These are phyloP conservation scores for Eimeria acervulina DNA, from an alignment of 169 alveolate genomes.

Conservation along the genomic window DNA sequence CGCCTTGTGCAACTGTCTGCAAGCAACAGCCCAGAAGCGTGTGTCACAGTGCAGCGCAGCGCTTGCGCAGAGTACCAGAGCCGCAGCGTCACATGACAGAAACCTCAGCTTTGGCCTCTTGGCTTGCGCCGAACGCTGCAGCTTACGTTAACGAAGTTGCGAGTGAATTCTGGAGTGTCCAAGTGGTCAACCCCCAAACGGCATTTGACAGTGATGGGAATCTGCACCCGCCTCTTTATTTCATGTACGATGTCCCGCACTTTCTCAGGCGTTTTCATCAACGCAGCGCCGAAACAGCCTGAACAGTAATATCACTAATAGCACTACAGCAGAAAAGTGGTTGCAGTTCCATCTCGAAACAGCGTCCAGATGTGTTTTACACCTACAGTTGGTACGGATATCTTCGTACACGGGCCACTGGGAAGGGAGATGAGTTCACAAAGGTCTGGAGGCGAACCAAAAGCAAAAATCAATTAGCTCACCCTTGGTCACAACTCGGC, in stretches of 20 bases:
- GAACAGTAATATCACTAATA: not conserved
- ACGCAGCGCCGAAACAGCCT: constrained; percentile 98
- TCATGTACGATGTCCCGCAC: constrained; percentile 92
- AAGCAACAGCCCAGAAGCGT: not conserved
- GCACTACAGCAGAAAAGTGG: not conserved
- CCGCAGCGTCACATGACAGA: not conserved
- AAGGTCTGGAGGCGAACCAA: not conserved
- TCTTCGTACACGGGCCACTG: not conserved
- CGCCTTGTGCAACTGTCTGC: constrained; percentile 87
- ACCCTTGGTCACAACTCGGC: constrained; percentile 94
- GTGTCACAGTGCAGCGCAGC: not conserved
- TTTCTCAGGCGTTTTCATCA: constrained; percentile 95
- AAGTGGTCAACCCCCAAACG: constrained; percentile 97
- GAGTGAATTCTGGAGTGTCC: constrained; percentile 86
- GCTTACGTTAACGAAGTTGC: constrained; percentile 78
- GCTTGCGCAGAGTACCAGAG: not conserved
- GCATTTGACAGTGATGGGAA: constrained; percentile 97
- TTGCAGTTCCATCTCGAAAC: not conserved
- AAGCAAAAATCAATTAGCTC: not conserved
- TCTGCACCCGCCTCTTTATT: constrained; percentile 75
- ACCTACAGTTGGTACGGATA: not conserved
- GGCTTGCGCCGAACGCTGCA: not conserved
- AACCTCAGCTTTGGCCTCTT: not conserved
- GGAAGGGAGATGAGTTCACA: not conserved
- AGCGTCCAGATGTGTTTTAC: not conserved